Conservation (phyloP, 2,329 filamentous ascomycete genomes). For the Alternaria conjuncta region DNA sequence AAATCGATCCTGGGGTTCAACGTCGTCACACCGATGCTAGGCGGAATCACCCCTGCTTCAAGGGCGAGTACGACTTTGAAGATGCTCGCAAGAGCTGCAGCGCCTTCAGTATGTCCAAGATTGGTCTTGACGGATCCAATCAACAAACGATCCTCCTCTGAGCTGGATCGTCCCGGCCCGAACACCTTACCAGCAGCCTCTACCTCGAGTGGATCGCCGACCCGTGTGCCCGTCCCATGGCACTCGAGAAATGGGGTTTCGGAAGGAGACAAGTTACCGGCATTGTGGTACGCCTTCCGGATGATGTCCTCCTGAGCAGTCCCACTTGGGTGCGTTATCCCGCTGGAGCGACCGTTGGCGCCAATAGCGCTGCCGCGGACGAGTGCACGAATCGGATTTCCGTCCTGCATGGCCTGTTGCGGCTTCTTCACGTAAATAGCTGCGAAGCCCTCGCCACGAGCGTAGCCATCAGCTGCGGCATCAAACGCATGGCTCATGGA, state of each 20-base stretch:
- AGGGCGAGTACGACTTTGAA: constrained; percentile 37
- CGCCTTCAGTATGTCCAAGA: constrained; percentile 42
- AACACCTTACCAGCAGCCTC: constrained; percentile 20
- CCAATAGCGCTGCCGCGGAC: constrained; percentile 4
- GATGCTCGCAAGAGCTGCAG: constrained; percentile 30
- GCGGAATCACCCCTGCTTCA: constrained; percentile 33
- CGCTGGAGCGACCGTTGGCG: constrained; percentile 4
- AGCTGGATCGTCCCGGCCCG: not conserved
- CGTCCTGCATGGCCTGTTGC: not conserved
- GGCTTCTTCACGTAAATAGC: constrained; percentile 52
- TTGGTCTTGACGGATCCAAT: constrained; percentile 40
- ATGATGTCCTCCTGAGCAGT: constrained; percentile 27
- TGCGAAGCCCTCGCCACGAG: constrained; percentile 25
- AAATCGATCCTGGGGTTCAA: constrained; percentile 19
- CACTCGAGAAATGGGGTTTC: not conserved
- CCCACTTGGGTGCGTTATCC: constrained; percentile 25
- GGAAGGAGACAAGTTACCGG: not conserved
- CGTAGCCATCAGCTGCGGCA: constrained; percentile 30
- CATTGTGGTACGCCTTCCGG: constrained; percentile 4
- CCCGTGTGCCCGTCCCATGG: constrained; percentile 37
- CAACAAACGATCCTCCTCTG: constrained; percentile 8
- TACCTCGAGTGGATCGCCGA: constrained; percentile 32
- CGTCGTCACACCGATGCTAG: constrained; percentile 24
- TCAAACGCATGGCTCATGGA: constrained; percentile 29
- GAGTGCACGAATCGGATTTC: constrained; percentile 9